Evolutionary conservation across 225 moss, liverwort and hornwort genomes (phyloP).

Genomic region (Physcomitrellopsis africana): DNA sequence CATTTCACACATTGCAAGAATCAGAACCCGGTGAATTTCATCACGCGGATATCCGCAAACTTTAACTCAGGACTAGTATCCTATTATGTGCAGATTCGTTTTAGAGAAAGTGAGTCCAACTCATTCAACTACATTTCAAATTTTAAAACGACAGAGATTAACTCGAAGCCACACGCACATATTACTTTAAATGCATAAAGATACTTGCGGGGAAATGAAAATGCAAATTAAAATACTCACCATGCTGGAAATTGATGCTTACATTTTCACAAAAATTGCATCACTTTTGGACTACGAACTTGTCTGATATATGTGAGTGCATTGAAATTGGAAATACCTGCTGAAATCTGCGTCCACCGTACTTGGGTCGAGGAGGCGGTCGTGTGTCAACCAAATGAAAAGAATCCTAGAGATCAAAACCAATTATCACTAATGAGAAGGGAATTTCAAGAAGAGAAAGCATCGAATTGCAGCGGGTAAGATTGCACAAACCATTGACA

Average conservation of each 20-base stretch:
- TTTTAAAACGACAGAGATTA: too few species aligned
- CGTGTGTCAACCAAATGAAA: constrained; percentile 98
- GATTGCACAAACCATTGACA: neutral
- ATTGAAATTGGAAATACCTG: constrained; percentile 55
- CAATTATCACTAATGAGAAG: neutral
- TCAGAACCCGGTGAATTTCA: neutral
- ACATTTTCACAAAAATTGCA: neutral
- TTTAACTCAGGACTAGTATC: neutral
- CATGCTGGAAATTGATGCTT: too few species aligned
- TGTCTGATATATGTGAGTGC: neutral
- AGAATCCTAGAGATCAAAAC: constrained; percentile 64
- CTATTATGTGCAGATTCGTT: neutral
- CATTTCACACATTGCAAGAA: neutral
- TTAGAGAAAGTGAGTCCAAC: neutral
- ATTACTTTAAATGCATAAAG: too few species aligned
- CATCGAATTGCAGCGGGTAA: neutral
- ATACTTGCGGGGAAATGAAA: too few species aligned
- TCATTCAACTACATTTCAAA: neutral
- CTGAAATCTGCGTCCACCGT: constrained; percentile 95
- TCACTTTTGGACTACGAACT: neutral
- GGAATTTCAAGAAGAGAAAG: neutral
- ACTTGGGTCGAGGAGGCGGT: constrained; percentile 96
- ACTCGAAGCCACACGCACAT: too few species aligned
- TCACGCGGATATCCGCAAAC: neutral
- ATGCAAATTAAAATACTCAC: too few species aligned